A percentile compares a stretch with the other conserved stretches of the same genome.
These are phyloP conservation scores for Knufia fluminis DNA, from an alignment of 2,329 filamentous ascomycete genomes.

Conservation along the genomic window DNA sequence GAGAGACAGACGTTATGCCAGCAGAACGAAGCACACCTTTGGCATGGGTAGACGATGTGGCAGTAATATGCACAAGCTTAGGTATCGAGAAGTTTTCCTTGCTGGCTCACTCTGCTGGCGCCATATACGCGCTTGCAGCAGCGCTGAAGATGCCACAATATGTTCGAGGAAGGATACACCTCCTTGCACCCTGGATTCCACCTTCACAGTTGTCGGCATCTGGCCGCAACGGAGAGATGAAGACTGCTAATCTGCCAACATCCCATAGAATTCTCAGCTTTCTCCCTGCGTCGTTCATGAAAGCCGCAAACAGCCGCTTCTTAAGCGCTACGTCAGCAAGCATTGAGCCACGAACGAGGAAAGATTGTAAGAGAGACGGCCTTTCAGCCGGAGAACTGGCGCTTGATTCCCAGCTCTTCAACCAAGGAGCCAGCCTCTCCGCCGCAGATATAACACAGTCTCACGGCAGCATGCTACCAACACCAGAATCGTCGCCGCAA, in stretches of 20 bases:
- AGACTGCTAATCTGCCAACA: slow-evolving; percentile 77
- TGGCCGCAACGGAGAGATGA: slow-evolving; percentile 48
- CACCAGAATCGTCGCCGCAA: neutral
- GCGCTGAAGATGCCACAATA: slow-evolving; percentile 93
- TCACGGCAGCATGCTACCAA: neutral
- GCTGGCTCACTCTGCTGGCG: slow-evolving; percentile 88
- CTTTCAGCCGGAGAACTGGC: neutral
- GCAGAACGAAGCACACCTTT: slow-evolving; percentile 78
- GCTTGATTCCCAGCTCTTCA: neutral
- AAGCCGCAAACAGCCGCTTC: slow-evolving; percentile 90
- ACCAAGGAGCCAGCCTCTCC: slow-evolving; percentile 1
- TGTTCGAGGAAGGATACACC: slow-evolving; percentile 85
- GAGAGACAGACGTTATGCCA: slow-evolving; percentile 76
- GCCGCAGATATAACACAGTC: neutral
- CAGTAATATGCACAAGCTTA: slow-evolving; percentile 82
- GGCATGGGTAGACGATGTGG: slow-evolving; percentile 88
- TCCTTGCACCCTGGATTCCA: slow-evolving; percentile 93
- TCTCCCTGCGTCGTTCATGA: slow-evolving; percentile 80
- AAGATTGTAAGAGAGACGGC: slow-evolving; percentile 14
- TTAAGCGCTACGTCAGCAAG: slow-evolving; percentile 72
- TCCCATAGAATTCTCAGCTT: slow-evolving; percentile 85
- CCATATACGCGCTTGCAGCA: slow-evolving; percentile 94
- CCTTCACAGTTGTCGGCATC: slow-evolving; percentile 79
- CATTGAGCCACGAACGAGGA: slow-evolving; percentile 19
- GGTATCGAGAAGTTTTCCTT: slow-evolving; percentile 95